Base-by-base conservation (phyloP, 495 filamentous ascomycete species). In the Hapsidospora chrysogenum region DNA sequence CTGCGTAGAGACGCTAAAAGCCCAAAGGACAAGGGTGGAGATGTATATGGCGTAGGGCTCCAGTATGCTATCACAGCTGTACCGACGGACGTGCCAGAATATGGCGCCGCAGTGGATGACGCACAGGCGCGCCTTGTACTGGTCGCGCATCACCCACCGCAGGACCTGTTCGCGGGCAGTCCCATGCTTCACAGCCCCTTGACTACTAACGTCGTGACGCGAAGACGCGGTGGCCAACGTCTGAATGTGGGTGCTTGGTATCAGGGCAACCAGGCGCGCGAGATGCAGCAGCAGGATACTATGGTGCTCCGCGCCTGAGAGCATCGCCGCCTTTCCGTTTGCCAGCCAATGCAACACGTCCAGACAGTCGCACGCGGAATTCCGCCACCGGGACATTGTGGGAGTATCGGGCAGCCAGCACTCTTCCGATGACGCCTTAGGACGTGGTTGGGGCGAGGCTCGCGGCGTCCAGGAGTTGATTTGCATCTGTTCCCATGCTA, bases 301-400 rank as follows among this genome's bases (percentile, higher is more conserved):
- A 52, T 13, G 61, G 58, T 41, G 58, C 58, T 2, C 59, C 52
- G 18, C 61, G 56, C 5, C 54, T 50, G 14, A 13, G 13, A 17
- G 8, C 7, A 4, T 13, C 5, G 29, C 29, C 8, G 29, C 29
- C 10, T 31, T 31, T 27, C 47, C 53, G 35, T 68, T 68, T 15
- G 64, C 64, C 13, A 53, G 52, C 66, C 66, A 71, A 37, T 71
- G 66, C 6, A 71, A 50, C n/a, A 68, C 62, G 38, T 71, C 66
- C 9, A 71, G 41, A 29, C 57, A 64, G 41, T 71, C 66, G 29
- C 66, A 71, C n/a, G 63, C 58, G 30, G 60, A 62, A 41, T 71
- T 71, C 17, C 64, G 59, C 66, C 66, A 71, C 38, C 64, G 67
- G 1, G 64, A 58, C 37, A 61, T 66, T 0, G 58, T 60, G 5